phyloP scores from a whole-genome alignment of 1,284 basidiomycete genomes.

The Fomitiporia mediterranea region DNA sequence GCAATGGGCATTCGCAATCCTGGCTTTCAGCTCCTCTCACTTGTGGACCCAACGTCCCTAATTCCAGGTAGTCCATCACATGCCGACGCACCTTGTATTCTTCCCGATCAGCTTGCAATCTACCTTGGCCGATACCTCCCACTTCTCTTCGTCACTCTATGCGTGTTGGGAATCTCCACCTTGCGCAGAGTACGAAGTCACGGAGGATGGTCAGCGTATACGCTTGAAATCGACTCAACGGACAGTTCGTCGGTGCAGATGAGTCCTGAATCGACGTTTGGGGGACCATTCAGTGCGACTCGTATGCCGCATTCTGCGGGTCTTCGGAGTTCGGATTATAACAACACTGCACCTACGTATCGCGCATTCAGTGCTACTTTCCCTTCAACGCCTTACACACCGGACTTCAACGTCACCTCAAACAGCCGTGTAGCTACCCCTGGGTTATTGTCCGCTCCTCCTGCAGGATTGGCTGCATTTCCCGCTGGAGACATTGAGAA shows the following conservation, averaged over 20 bases:
- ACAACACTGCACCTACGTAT: not conserved
- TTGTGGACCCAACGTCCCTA: constrained; percentile 42
- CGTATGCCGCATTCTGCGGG: constrained; percentile 3
- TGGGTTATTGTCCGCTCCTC: not conserved
- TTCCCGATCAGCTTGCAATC: constrained; percentile 65
- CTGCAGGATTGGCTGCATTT: not conserved
- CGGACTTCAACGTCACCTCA: not conserved
- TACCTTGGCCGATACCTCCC: constrained; percentile 57
- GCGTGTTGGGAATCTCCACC: constrained; percentile 31
- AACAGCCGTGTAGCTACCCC: not conserved
- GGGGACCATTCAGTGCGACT: not conserved
- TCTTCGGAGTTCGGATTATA: not conserved
- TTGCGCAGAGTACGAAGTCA: constrained; percentile 4
- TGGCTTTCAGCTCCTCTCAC: constrained; percentile 82
- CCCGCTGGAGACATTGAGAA: not conserved
- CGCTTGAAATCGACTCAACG: constrained; percentile 4
- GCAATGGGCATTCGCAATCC: constrained; percentile 71
- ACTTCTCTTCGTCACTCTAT: constrained; percentile 38
- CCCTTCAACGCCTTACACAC: not conserved
- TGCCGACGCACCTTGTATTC: constrained; percentile 56
- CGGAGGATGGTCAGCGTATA: no score
- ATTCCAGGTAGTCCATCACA: constrained; percentile 20
- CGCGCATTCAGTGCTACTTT: constrained; percentile 1
- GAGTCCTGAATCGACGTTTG: not conserved
- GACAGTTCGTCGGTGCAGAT: not conserved